phyloP scores from a whole-genome alignment of 1,284 basidiomycete genomes.

The Exsudoporus floridanus region DNA sequence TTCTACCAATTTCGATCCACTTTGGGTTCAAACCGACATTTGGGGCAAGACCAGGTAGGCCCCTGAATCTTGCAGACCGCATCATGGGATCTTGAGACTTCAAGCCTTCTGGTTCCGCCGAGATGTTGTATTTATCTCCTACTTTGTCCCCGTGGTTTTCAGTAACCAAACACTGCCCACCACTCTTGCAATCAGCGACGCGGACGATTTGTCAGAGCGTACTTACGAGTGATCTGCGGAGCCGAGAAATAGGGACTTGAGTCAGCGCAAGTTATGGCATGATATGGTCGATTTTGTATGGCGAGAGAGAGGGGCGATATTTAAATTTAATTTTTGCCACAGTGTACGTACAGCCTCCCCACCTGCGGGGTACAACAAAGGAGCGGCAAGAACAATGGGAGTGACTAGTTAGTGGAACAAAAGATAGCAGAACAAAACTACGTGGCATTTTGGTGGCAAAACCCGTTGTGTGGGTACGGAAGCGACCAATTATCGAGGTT shows the following conservation, averaged over 20 bases:
- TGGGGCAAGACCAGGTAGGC: too few species aligned
- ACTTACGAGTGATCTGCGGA: too few species aligned
- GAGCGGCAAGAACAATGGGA: slow-evolving; percentile 18
- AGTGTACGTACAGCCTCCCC: slow-evolving; percentile 11
- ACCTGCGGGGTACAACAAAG: slow-evolving; percentile 13
- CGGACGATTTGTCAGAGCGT: too few species aligned
- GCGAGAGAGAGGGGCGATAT: neutral
- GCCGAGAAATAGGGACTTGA: neutral
- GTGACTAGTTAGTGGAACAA: slow-evolving; percentile 21
- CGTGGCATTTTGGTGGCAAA: slow-evolving; percentile 1
- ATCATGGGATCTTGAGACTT: too few species aligned
- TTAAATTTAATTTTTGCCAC: neutral
- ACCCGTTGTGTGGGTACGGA: neutral
- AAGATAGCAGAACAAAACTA: neutral
- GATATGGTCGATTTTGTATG: neutral
- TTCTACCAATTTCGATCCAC: too few species aligned
- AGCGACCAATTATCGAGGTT: neutral
- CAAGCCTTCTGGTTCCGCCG: too few species aligned
- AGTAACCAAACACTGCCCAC: too few species aligned
- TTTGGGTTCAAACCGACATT: too few species aligned
- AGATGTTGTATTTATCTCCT: too few species aligned
- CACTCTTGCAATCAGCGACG: too few species aligned
- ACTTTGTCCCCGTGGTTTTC: too few species aligned
- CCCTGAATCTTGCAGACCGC: too few species aligned
- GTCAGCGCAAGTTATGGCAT: slow-evolving; percentile 2